Conservation (phyloP, 441 rosid genomes). For the Pelargonium cotyledonis region DNA sequence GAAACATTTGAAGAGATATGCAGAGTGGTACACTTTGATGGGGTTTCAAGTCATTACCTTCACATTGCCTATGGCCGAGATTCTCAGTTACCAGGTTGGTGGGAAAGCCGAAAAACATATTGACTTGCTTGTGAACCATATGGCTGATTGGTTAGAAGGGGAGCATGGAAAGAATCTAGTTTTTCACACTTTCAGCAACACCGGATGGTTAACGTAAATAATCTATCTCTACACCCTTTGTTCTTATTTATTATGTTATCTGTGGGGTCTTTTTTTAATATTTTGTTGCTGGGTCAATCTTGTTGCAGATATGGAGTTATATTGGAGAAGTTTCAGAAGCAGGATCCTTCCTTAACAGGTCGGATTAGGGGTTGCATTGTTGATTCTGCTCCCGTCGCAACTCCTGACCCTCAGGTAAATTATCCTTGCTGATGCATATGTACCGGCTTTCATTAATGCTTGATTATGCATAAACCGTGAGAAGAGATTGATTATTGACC, state of each 20-base stretch:
- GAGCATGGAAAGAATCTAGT: conserved; percentile 75
- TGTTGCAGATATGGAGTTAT: conserved; percentile 76
- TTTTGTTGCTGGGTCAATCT: conserved; percentile 8
- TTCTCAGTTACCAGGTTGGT: conserved; percentile 77
- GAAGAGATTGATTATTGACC: no score
- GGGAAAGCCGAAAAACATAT: conserved; percentile 84
- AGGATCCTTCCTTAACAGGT: conserved; percentile 56
- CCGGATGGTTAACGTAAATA: conserved; percentile 91
- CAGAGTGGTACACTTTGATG: conserved; percentile 82
- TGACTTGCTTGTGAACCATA: conserved; percentile 72
- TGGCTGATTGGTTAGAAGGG: conserved; percentile 88
- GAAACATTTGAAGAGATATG: conserved; percentile 81
- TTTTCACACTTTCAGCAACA: conserved; percentile 96
- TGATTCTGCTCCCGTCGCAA: conserved; percentile 97
- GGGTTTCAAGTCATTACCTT: conserved; percentile 91
- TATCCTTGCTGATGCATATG: conserved; percentile 11
- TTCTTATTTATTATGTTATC: not conserved
- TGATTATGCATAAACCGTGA: no score
- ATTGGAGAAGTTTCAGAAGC: conserved; percentile 75
- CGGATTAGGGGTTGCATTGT: conserved; percentile 84
- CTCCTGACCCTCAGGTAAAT: conserved; percentile 84
- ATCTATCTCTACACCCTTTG: not conserved
- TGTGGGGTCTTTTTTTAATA: conserved; percentile 11
- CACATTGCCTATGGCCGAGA: conserved; percentile 77
- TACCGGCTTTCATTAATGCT: no score